phyloP scores from a whole-genome alignment of 2,329 filamentous ascomycete species.

The Claviceps monticola region DNA sequence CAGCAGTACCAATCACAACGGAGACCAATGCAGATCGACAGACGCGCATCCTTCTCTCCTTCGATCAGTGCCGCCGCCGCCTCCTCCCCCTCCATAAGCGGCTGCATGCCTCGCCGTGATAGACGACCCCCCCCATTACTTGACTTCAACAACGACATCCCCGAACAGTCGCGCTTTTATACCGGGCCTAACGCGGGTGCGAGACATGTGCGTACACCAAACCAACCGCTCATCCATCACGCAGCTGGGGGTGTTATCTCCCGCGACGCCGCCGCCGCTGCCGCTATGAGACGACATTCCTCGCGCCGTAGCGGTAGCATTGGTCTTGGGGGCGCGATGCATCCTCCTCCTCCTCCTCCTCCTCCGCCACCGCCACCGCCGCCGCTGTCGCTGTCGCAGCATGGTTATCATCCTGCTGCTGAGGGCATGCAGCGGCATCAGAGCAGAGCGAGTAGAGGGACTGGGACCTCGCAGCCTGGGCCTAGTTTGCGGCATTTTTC shows the following conservation, averaged over 20 bases:
- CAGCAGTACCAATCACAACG: slow-evolving; percentile 2
- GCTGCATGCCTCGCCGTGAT: slow-evolving; percentile 10
- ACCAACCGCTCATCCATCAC: slow-evolving; percentile 32
- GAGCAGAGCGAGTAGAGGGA: neutral
- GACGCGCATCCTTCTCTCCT: neutral
- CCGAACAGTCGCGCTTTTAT: slow-evolving; percentile 44
- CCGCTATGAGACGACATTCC: slow-evolving; percentile 2
- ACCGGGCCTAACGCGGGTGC: slow-evolving; percentile 35
- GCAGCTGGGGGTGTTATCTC: slow-evolving; percentile 19
- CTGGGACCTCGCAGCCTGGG: neutral
- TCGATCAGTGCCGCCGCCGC: neutral
- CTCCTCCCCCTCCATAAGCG: neutral
- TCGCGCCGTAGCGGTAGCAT: slow-evolving; percentile 3
- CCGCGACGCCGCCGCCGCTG: neutral
- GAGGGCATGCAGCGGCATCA: neutral
- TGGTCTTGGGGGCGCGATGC: neutral
- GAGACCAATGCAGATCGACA: slow-evolving; percentile 15
- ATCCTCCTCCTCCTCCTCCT: neutral
- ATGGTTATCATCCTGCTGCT: slow-evolving; percentile 11
- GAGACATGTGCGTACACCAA: slow-evolving; percentile 21
- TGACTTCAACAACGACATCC: slow-evolving; percentile 47
- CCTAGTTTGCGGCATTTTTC: slow-evolving; percentile 1
- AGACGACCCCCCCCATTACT: slow-evolving; percentile 45
- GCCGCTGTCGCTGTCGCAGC: slow-evolving; percentile 13
- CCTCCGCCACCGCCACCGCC: slow-evolving; percentile 11